A percentile compares a stretch with the other conserved stretches of the same genome.
Evolutionary conservation across 495 filamentous ascomycete species (phyloP).

Genomic region (Penicillium odoratum): DNA sequence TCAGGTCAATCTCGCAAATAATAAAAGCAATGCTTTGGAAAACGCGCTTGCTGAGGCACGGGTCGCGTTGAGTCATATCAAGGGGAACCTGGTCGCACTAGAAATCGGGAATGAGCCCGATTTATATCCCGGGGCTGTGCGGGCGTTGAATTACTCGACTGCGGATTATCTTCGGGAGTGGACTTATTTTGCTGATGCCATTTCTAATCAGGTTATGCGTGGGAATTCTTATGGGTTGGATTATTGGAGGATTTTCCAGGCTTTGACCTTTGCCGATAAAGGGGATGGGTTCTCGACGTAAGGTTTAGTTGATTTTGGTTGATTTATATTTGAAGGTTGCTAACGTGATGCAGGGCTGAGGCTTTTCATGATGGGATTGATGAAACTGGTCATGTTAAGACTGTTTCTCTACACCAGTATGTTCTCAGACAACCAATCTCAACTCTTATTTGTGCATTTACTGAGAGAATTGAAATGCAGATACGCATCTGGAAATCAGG

Average conservation of each 20-base stretch:
- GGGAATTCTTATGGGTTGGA: slow-evolving; percentile 18
- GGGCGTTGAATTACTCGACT: slow-evolving; percentile 8
- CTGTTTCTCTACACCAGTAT: slow-evolving; percentile 19
- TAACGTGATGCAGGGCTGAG: slow-evolving; percentile 2
- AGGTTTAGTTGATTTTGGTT: not conserved
- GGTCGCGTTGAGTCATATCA: slow-evolving; percentile 17
- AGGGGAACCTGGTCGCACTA: slow-evolving; percentile 15
- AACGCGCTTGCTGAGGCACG: slow-evolving; percentile 16
- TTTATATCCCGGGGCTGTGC: slow-evolving; percentile 16
- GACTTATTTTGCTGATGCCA: slow-evolving; percentile 18
- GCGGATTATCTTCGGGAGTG: slow-evolving; percentile 20
- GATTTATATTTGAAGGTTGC: not conserved
- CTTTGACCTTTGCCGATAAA: slow-evolving; percentile 19
- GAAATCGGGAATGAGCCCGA: slow-evolving; percentile 23
- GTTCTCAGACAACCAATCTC: not conserved
- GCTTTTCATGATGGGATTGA: slow-evolving; percentile 17
- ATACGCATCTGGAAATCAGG: slow-evolving; percentile 17
- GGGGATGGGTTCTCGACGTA: slow-evolving; percentile 11
- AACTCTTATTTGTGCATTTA: not conserved
- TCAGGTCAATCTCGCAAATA: slow-evolving; percentile 21
- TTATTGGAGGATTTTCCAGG: slow-evolving; percentile 17
- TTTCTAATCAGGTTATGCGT: slow-evolving; percentile 14
- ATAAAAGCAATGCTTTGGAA: slow-evolving; percentile 16
- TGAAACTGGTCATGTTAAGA: slow-evolving; percentile 17
- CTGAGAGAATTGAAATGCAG: not conserved